Evolutionary conservation across 106 monocot genomes (phyloP).

Genomic region (Allium fistulosum): DNA sequence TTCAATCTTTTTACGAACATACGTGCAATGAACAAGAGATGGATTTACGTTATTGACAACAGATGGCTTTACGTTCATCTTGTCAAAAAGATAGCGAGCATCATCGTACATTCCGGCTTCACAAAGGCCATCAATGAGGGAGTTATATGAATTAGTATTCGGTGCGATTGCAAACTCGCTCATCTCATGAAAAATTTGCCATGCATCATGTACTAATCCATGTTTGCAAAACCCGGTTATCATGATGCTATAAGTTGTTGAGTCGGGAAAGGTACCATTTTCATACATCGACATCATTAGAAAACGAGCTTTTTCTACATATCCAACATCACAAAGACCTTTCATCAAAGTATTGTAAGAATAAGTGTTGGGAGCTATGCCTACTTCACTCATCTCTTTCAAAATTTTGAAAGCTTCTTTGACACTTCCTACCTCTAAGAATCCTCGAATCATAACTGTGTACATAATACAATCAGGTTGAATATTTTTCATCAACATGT

Average conservation of each 20-base stretch:
- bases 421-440: constrained; percentile 32
- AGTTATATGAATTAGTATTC: constrained; percentile 61
- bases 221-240: constrained; percentile 78
- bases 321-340: constrained; percentile 66
- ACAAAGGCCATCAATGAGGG: constrained; percentile 73
- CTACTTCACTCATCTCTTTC: constrained; percentile 47
- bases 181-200: constrained; percentile 81
- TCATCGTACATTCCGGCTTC: constrained; percentile 44
- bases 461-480: constrained; percentile 65
- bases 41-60: constrained; percentile 33
- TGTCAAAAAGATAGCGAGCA: constrained; percentile 53
- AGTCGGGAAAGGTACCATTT: constrained; percentile 40
- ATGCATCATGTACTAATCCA: constrained; percentile 65
- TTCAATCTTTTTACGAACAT: constrained; percentile 22
- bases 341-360: constrained; percentile 91
- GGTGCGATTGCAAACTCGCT: constrained; percentile 50
- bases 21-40: constrained; percentile 27
- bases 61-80: constrained; percentile 27
- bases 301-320: constrained; percentile 53
- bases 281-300: constrained; percentile 49
- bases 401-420: constrained; percentile 56
- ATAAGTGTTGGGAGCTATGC: constrained; percentile 54
- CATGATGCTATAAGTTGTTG: constrained; percentile 68
- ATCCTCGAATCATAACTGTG: constrained; percentile 78
- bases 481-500: constrained; percentile 33